Evolutionary conservation across 192 early-diverging fungal species (phyloP).

Genomic region (Podila epigama): DNA sequence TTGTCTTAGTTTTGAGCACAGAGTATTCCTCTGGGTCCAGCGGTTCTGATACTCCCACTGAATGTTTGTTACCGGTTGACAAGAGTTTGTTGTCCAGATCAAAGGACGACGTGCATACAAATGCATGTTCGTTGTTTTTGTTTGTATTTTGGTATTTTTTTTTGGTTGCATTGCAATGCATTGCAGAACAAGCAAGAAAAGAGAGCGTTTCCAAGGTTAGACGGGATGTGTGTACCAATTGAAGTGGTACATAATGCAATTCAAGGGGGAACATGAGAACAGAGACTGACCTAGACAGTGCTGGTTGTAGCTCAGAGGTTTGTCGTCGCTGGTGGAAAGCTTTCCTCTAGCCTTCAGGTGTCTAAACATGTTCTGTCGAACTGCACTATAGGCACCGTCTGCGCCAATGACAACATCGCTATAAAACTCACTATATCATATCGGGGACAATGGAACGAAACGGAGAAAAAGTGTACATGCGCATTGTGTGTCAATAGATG

Average conservation of each 20-base stretch:
- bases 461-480: not conserved
- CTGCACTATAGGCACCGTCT: constrained; percentile 16
- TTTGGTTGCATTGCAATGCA: not conserved
- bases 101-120: too few species aligned
- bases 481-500: too few species aligned
- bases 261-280: not conserved
- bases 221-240: not conserved
- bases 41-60: constrained; percentile 9
- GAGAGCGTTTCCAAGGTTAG: too few species aligned
- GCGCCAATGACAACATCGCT: constrained; percentile 16
- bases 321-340: constrained; percentile 6
- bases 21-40: constrained; percentile 20
- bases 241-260: not conserved
- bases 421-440: constrained; percentile 7
- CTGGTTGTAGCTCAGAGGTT: constrained; percentile 19
- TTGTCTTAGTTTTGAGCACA: constrained; percentile 2
- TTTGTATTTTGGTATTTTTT: not conserved
- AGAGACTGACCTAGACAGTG: constrained; percentile 15
- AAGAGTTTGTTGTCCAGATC: too few species aligned
- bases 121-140: not conserved
- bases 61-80: too few species aligned
- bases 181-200: not conserved
- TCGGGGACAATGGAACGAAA: not conserved
- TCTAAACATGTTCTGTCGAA: constrained; percentile 16
- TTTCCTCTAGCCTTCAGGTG: constrained; percentile 5